These are phyloP conservation scores for Iris pallida DNA, from an alignment of 116 monocot species.

Conservation along the genomic window DNA sequence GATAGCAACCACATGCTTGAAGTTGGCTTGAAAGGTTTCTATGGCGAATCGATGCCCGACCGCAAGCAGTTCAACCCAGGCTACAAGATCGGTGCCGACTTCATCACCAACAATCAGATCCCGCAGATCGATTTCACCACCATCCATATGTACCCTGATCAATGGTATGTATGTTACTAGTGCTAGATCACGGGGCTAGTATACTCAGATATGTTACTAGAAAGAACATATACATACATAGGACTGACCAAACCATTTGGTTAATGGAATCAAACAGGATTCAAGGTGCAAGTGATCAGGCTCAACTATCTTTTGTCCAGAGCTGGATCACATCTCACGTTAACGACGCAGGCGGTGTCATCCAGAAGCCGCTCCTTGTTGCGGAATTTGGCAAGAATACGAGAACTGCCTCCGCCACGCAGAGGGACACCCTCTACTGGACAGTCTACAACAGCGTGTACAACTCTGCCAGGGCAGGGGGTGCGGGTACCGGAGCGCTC, in stretches of 20 bases:
- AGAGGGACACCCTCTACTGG: slow-evolving; percentile 50
- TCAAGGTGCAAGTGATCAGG: slow-evolving; percentile 23
- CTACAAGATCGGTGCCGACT: slow-evolving; percentile 48
- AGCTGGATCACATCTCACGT: slow-evolving; percentile 64
- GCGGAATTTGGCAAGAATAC: slow-evolving; percentile 45
- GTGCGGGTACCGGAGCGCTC: slow-evolving; percentile 42
- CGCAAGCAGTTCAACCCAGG: slow-evolving; percentile 41
- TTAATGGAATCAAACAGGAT: slow-evolving; percentile 32
- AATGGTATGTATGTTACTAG: slow-evolving; percentile 45
- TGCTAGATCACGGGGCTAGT: background rate
- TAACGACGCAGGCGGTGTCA: too few relatives aligned
- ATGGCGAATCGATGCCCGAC: slow-evolving; percentile 43
- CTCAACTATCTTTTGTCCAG: slow-evolving; percentile 26
- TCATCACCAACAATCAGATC: slow-evolving; percentile 49
- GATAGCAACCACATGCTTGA: slow-evolving; percentile 59
- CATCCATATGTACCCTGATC: slow-evolving; percentile 69
- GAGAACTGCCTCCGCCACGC: slow-evolving; percentile 36
- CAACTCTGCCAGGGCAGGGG: slow-evolving; percentile 54
- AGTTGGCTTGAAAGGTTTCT: slow-evolving; percentile 59
- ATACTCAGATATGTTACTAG: background rate
- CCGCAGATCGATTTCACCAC: slow-evolving; percentile 57
- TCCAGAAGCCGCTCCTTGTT: slow-evolving; percentile 20
- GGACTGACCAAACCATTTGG: background rate
- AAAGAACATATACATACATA: too few relatives aligned
- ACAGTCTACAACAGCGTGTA: slow-evolving; percentile 57